phyloP scores from a whole-genome alignment of 2,329 filamentous ascomycete species.

The Macrophomina pseudophaseolina region DNA sequence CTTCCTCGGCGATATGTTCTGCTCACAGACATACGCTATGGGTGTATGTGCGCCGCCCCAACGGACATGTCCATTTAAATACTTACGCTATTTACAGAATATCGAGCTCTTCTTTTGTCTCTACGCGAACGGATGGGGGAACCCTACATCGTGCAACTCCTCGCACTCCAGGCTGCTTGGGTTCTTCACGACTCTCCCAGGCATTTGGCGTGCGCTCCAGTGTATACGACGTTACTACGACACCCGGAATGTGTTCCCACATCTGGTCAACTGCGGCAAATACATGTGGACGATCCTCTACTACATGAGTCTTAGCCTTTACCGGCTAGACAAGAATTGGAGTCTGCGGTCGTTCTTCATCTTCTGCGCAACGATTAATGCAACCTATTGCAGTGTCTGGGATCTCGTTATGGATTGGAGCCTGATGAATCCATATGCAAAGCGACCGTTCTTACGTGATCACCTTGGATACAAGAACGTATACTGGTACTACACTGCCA shows the following conservation, averaged over 20 bases:
- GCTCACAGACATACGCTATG: constrained; percentile 88
- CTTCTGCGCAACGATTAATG: constrained; percentile 79
- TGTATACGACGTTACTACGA: constrained; percentile 89
- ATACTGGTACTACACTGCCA: constrained; percentile 87
- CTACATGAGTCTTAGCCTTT: constrained; percentile 79
- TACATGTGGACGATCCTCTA: constrained; percentile 84
- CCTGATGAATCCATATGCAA: constrained; percentile 77
- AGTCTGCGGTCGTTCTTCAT: constrained; percentile 75
- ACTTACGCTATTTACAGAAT: constrained; percentile 62
- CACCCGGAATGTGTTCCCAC: constrained; percentile 85
- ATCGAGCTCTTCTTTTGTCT: constrained; percentile 93
- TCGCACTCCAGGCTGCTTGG: constrained; percentile 81
- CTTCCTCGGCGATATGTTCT: constrained; percentile 97
- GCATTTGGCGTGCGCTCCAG: constrained; percentile 88
- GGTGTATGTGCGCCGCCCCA: constrained; percentile 64
- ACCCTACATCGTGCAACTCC: constrained; percentile 81
- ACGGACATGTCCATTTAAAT: neutral
- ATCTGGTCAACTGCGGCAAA: constrained; percentile 90
- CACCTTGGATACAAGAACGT: constrained; percentile 77
- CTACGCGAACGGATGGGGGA: constrained; percentile 77
- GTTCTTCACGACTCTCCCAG: constrained; percentile 82
- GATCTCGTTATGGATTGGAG: constrained; percentile 97
- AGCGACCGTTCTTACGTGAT: constrained; percentile 70
- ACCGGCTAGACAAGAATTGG: constrained; percentile 70
- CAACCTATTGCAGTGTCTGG: constrained; percentile 88